A percentile compares a stretch with the other conserved stretches of the same genome.
Conservation (phyloP, 768 basidiomycete species). For the Auricularia auricula-judae region DNA sequence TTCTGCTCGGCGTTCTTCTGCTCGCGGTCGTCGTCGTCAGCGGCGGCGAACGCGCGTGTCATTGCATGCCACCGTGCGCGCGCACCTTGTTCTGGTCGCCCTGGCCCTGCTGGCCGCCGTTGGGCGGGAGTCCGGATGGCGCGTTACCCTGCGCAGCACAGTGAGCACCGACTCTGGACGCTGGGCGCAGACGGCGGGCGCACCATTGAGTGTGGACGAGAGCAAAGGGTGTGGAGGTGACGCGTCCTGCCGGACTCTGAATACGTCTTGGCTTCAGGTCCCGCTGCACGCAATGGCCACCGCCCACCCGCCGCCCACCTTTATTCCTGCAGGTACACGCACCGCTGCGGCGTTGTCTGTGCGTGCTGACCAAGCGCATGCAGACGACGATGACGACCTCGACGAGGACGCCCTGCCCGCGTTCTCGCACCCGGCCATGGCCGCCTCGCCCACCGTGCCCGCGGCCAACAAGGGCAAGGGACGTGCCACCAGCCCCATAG, state of each 20-base stretch:
- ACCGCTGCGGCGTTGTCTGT: neutral
- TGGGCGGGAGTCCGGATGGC: conserved; percentile 45
- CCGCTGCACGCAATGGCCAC: conserved; percentile 5
- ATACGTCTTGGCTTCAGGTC: neutral
- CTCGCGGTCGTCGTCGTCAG: neutral
- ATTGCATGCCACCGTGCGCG: neutral
- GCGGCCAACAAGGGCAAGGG: conserved; percentile 59
- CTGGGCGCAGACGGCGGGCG: neutral
- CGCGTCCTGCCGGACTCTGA: neutral
- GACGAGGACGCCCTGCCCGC: conserved; percentile 75
- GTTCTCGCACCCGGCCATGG: conserved; percentile 54
- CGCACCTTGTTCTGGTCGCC: conserved; percentile 33
- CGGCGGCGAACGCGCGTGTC: neutral
- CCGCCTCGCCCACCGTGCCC: conserved; percentile 26
- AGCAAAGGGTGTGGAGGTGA: neutral
- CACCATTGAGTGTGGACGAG: neutral
- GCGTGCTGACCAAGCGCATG: conserved; percentile 4
- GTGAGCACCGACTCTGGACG: neutral
- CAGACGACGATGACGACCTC: conserved; percentile 72
- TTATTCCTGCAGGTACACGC: conserved; percentile 65
- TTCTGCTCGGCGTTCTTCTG: conserved; percentile 44
- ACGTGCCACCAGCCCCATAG: conserved; percentile 42
- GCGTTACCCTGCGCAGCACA: conserved; percentile 50
- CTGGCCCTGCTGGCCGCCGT: conserved; percentile 23
- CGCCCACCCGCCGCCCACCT: conserved; percentile 17